Conservation (phyloP, 2,329 filamentous ascomycete species). For the Aspergillus novoparasiticus region DNA sequence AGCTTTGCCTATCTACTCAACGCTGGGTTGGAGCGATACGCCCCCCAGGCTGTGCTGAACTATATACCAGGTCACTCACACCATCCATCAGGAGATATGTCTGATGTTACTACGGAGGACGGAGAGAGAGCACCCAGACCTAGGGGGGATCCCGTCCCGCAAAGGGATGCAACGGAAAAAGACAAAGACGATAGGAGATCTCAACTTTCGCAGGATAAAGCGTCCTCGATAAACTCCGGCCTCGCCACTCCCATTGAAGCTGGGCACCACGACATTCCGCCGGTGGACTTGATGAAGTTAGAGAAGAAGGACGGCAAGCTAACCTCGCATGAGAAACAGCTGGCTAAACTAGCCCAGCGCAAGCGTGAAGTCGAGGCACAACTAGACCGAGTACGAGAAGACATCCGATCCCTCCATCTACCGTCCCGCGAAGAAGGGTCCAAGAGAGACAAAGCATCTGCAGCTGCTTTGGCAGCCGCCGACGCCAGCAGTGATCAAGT, state of each 20-base stretch:
- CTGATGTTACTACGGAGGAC: neutral
- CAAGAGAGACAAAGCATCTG: constrained; percentile 16
- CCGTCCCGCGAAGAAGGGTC: constrained; percentile 3
- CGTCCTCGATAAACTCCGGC: constrained; percentile 23
- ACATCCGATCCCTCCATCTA: constrained; percentile 34
- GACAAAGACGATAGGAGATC: constrained; percentile 13
- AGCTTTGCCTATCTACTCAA: constrained; percentile 40
- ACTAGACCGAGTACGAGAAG: constrained; percentile 38
- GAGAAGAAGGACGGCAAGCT: constrained; percentile 33
- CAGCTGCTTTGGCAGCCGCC: constrained; percentile 14
- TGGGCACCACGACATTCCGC: constrained; percentile 22
- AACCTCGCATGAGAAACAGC: constrained; percentile 45
- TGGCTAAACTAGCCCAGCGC: constrained; percentile 45
- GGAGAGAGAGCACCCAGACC: neutral
- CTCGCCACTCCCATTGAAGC: constrained; percentile 23
- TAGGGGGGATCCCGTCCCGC: neutral
- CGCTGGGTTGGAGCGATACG: constrained; percentile 51
- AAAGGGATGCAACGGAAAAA: neutral
- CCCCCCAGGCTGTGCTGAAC: constrained; percentile 54
- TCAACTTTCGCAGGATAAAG: constrained; percentile 16
- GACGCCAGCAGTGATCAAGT: constrained; percentile 23
- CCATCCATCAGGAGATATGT: constrained; percentile 14
- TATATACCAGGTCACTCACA: constrained; percentile 45
- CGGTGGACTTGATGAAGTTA: constrained; percentile 28
- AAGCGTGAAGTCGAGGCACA: constrained; percentile 43